Percentiles rank a stretch among this genome's conserved stretches.
Evolutionary conservation across 352 stramenopile species (phyloP).

Genomic region (Globisporangium iwayamae): DNA sequence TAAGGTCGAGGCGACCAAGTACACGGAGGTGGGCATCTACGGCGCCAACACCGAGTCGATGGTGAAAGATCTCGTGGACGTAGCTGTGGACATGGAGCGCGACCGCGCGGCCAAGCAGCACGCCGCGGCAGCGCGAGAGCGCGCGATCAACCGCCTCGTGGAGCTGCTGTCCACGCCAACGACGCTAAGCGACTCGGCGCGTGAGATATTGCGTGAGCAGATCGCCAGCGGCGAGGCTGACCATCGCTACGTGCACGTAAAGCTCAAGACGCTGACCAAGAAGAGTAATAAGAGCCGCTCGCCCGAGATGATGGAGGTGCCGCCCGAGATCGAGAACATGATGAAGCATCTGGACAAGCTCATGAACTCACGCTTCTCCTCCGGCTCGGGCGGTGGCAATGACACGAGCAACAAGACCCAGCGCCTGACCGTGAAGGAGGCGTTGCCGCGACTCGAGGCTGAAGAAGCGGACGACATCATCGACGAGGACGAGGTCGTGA

Average conservation of each 20-base stretch:
- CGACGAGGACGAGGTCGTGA: conserved; percentile 74
- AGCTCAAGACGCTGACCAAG: conserved; percentile 45
- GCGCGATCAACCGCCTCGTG: conserved; percentile 92
- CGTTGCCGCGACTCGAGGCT: conserved; percentile 60
- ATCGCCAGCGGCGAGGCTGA: conserved; percentile 53
- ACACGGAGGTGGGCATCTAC: conserved; percentile 99
- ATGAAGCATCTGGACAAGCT: conserved; percentile 71
- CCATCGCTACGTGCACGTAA: conserved; percentile 47
- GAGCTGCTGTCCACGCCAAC: conserved; percentile 44
- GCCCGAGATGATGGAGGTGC: conserved; percentile 77
- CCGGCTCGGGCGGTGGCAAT: conserved; percentile 6
- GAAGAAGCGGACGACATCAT: conserved; percentile 74
- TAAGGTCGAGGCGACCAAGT: conserved; percentile 98
- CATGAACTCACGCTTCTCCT: conserved; percentile 48
- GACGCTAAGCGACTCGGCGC: conserved; percentile 37
- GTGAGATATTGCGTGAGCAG: conserved; percentile 52
- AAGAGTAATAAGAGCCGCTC: conserved; percentile 21
- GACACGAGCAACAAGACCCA: conserved; percentile 33
- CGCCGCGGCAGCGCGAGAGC: conserved; percentile 75
- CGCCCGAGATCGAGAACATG: conserved; percentile 78
- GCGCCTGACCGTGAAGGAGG: conserved; percentile 72
- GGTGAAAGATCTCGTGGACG: conserved; percentile 97
- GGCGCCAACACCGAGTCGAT: conserved; percentile 98
- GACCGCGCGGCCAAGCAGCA: conserved; percentile 74
- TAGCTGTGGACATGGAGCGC: conserved; percentile 91